These are phyloP conservation scores for Coemansia reversa DNA, from an alignment of 192 early-diverging fungal species.

Conservation along the genomic window DNA sequence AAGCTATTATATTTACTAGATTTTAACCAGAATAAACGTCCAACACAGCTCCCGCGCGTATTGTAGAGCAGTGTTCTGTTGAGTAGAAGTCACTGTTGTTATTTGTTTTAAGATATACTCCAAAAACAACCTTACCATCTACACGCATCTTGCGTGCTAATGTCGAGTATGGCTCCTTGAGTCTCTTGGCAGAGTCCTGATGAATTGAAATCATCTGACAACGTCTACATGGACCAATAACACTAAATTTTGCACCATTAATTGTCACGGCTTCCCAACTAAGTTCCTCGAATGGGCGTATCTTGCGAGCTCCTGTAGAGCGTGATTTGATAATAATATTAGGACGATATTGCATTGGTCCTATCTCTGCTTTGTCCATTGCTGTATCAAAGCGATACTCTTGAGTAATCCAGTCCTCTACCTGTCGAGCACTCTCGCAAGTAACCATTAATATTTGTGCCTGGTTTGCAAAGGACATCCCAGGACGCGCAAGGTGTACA, in stretches of 20 bases:
- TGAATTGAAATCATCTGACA: slow-evolving; percentile 79
- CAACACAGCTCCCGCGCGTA: slow-evolving; percentile 5
- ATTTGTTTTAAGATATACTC: slow-evolving; percentile 34
- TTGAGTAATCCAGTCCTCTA: slow-evolving; percentile 57
- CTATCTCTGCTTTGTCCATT: slow-evolving; percentile 9
- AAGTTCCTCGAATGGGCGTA: slow-evolving; percentile 69
- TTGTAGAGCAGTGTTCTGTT: neutral
- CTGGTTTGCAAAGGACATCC: slow-evolving; percentile 67
- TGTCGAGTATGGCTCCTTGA: slow-evolving; percentile 66
- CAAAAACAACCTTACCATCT: slow-evolving; percentile 50
- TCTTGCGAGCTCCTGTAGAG: slow-evolving; percentile 11
- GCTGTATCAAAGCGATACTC: slow-evolving; percentile 9
- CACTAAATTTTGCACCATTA: slow-evolving; percentile 12
- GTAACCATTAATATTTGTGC: slow-evolving; percentile 72
- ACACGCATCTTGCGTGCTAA: slow-evolving; percentile 43
- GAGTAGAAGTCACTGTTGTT: neutral
- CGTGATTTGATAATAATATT: slow-evolving; percentile 65
- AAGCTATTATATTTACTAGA: neutral
- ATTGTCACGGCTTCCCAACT: slow-evolving; percentile 46
- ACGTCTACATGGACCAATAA: slow-evolving; percentile 63
- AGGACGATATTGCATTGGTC: slow-evolving; percentile 61
- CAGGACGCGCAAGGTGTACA: neutral
- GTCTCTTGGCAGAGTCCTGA: slow-evolving; percentile 58
- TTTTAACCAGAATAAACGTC: neutral
- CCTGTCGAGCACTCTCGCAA: slow-evolving; percentile 55